A percentile compares a stretch with the other conserved stretches of the same genome.
Evolutionary conservation across 2,329 filamentous ascomycete genomes (phyloP).

Genomic region (Xylaria hypoxylon): DNA sequence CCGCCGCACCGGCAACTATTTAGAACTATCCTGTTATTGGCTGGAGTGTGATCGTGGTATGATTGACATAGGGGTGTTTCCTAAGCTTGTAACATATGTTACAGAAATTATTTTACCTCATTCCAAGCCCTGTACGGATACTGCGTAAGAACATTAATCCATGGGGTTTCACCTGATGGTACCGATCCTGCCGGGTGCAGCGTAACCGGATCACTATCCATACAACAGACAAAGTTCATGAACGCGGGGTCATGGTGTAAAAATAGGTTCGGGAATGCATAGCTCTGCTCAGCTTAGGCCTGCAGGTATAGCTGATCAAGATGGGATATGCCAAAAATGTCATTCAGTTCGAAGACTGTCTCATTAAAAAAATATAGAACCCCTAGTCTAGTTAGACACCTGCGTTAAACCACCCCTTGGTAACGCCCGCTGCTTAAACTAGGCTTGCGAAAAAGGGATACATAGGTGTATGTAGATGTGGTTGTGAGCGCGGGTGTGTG

Average conservation of each 20-base stretch:
- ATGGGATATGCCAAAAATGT: background rate
- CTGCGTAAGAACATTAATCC: background rate
- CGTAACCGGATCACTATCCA: background rate
- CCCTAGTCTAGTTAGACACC: conserved; percentile 23
- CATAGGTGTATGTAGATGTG: conserved; percentile 14
- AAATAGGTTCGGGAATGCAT: background rate
- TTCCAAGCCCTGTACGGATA: background rate
- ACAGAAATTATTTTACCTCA: background rate
- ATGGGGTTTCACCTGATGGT: background rate
- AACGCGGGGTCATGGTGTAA: background rate
- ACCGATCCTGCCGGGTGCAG: no score
- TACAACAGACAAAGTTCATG: background rate
- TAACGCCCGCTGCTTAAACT: conserved; percentile 24
- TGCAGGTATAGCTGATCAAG: background rate
- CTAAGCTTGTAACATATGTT: background rate
- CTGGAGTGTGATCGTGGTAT: background rate
- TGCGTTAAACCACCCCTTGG: conserved; percentile 6
- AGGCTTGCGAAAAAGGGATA: conserved; percentile 16
- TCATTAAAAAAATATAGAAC: conserved; percentile 34
- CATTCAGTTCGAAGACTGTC: conserved; percentile 26
- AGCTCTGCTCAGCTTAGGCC: background rate
- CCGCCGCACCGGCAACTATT: background rate
- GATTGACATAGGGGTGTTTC: background rate
- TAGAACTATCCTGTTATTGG: background rate
- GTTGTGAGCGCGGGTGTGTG: conserved; percentile 11